Conservation (phyloP, 148 eudicot species). For the Suaeda aralocaspica region DNA sequence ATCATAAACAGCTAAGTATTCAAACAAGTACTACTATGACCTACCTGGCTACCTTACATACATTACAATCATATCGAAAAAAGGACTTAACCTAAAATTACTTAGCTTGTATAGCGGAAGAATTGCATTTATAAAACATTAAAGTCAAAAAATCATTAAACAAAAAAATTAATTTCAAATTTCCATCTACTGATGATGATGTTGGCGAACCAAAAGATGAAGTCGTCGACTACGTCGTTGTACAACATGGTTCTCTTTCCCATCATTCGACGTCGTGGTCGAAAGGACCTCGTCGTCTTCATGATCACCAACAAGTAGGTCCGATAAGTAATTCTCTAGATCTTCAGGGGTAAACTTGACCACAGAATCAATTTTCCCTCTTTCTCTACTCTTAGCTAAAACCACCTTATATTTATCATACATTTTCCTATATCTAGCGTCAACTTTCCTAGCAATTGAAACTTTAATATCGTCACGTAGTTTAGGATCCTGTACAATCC, state of each 20-base stretch:
- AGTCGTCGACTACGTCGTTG: slow-evolving; percentile 29
- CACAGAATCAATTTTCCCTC: slow-evolving; percentile 25
- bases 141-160: too few species aligned
- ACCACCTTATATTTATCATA: slow-evolving; percentile 30
- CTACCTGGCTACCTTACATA: too few species aligned
- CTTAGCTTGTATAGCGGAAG: too few species aligned
- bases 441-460: slow-evolving; percentile 40
- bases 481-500: slow-evolving; percentile 55
- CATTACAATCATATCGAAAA: too few species aligned
- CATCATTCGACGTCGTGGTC: neutral
- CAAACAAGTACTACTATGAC: too few species aligned
- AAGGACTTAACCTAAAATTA: too few species aligned
- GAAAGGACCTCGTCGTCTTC: slow-evolving; percentile 19
- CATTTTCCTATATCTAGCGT: slow-evolving; percentile 41
- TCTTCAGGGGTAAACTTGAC: slow-evolving; percentile 72
- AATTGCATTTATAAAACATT: too few species aligned
- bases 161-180: too few species aligned
- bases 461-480: slow-evolving; percentile 58
- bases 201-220: slow-evolving; percentile 23
- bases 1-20: too few species aligned
- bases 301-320: slow-evolving; percentile 34
- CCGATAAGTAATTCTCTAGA: slow-evolving; percentile 65
- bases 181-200: neutral
- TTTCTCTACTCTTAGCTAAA: slow-evolving; percentile 30
- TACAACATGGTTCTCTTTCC: slow-evolving; percentile 2